Percentiles rank a stretch among this genome's conserved stretches.
Evolutionary conservation across 2,329 filamentous ascomycete species (phyloP).

Genomic region (Sarocladium oryzae): DNA sequence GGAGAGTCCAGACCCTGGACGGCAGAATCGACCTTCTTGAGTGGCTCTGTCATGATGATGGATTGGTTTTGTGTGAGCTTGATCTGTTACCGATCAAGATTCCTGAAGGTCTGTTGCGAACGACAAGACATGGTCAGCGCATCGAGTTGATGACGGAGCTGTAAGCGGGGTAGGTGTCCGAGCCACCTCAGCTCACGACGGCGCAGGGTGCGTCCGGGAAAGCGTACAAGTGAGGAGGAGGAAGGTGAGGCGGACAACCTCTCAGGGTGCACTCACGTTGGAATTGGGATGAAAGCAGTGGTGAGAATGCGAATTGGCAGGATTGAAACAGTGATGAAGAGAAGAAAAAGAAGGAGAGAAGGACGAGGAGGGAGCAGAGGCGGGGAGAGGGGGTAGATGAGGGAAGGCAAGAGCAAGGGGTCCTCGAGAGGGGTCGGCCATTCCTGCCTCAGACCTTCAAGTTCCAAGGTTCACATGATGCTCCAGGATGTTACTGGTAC

Average conservation of each 20-base stretch:
- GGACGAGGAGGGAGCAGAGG: slow-evolving; percentile 15
- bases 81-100: background rate
- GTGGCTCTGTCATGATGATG: slow-evolving; percentile 40
- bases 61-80: background rate
- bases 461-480: slow-evolving; percentile 2
- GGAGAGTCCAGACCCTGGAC: slow-evolving; percentile 68
- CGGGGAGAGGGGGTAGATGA: slow-evolving; percentile 25
- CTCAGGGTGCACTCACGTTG: slow-evolving; percentile 13
- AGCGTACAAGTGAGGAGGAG: background rate
- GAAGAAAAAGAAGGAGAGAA: slow-evolving; percentile 16
- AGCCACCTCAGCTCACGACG: background rate
- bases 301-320: slow-evolving; percentile 16
- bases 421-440: background rate
- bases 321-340: slow-evolving; percentile 12
- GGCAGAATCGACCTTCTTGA: slow-evolving; percentile 88
- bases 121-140: background rate
- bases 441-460: slow-evolving; percentile 9
- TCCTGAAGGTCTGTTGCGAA: background rate
- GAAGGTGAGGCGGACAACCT: background rate
- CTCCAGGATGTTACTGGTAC: background rate
- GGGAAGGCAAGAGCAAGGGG: slow-evolving; percentile 14
- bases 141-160: background rate
- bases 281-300: background rate
- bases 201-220: background rate
- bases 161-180: slow-evolving; percentile 1